These are phyloP conservation scores for Heliamphora exappendiculata DNA, from an alignment of 148 eudicot genomes.

Conservation along the genomic window DNA sequence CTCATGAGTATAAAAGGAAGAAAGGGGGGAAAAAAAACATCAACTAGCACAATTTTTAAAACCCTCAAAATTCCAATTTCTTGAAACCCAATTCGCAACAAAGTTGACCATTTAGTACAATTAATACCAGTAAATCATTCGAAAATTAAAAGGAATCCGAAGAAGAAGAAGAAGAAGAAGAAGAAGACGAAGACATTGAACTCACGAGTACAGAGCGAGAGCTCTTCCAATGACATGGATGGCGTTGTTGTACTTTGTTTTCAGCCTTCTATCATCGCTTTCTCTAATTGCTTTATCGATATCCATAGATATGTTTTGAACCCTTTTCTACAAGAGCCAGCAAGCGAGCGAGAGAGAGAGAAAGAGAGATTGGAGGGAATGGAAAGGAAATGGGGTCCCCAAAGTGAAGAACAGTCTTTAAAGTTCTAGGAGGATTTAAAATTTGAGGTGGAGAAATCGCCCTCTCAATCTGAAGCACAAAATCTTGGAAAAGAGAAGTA, in stretches of 20 bases:
- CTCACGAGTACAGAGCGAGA: slow-evolving; percentile 82
- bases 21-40: background rate
- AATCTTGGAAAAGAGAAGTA: background rate
- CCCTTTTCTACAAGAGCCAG: background rate
- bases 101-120: background rate
- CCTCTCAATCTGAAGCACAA: background rate
- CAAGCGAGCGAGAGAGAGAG: background rate
- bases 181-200: background rate
- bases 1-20: no score
- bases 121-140: background rate
- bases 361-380: background rate
- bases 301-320: no score
- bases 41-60: background rate
- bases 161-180: background rate
- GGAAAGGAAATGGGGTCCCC: background rate
- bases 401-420: background rate
- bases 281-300: slow-evolving; percentile 67
- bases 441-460: background rate
- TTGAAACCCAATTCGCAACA: background rate
- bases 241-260: slow-evolving; percentile 74
- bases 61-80: background rate
- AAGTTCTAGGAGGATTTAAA: background rate
- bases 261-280: slow-evolving; percentile 75
- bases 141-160: background rate
- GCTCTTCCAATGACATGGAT: slow-evolving; percentile 84